Evolutionary conservation across 2,329 filamentous ascomycete species (phyloP), one percentile per base, ranked within the genome.

Genomic region (Stagonosporopsis rhizophila): DNA sequence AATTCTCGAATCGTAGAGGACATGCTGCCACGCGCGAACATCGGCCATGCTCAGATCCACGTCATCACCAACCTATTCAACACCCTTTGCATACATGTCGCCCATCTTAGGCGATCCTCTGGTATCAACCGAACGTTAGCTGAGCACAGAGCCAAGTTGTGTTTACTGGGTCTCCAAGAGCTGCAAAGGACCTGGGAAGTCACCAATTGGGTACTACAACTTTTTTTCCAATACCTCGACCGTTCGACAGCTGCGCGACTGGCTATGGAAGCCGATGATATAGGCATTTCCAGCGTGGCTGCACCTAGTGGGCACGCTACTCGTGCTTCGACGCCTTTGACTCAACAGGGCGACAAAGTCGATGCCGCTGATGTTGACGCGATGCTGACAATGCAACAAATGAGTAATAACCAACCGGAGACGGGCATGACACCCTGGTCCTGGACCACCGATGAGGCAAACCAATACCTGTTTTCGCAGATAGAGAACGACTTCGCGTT

Each of bases 171-270:
- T 0, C 60, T 82, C 0, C 76, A 80, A 45, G 81, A 83, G 56
- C 62, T 82, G 8, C 81, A 82, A 52, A 79, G 78, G 48, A 79
- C 78, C 0, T 83, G 80, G 81, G 79, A 81, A 44, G 65, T 82
- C 8, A 79, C 79, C 14, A 82, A 82, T 50, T 80, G 79, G 77
- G 77, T 82, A 0, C 62, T 82, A 2, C 74, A 82, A 56, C 66
- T 82, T 0, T 83, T 83, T 56, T 80, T 82, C 28, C 79, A 80
- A 6, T 81, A 79, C 40, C 62, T 81, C 2, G 81, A 82, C 57
- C 75, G 77, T 44, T 74, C 77, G 19, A 81, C 77, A 0, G 79
- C 79, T 2, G 72, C 71, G 9, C 72, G 75, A 15, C 65, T 81
- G 19, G 59, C 60, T 2, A 66, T 69, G 58, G 67, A 71, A 49